Conservation (phyloP, 305 asterid genomes). For the Fraxinus nigra region DNA sequence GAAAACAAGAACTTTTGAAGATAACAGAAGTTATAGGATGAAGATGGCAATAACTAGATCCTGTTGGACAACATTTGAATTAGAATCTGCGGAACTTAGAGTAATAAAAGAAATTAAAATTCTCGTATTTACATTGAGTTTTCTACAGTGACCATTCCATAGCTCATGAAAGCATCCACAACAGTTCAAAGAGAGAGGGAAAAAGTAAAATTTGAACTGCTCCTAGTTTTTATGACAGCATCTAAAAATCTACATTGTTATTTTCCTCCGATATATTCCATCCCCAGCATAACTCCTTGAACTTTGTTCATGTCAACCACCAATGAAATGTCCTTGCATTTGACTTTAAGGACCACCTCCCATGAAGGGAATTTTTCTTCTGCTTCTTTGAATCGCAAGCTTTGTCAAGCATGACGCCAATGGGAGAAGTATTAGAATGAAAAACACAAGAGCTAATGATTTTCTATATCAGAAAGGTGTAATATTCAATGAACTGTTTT, state of each 20-base stretch:
- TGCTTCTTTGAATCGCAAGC: not conserved
- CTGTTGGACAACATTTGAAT: not conserved
- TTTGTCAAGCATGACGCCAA: not conserved
- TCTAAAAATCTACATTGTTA: not conserved
- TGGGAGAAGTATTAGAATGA: not conserved
- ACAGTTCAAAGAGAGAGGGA: not conserved
- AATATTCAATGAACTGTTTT: not conserved
- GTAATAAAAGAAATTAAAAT: not conserved
- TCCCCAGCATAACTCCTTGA: not conserved
- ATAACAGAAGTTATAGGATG: not conserved
- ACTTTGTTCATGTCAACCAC: not conserved
- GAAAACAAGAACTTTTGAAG: not conserved
- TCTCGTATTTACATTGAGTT: not conserved
- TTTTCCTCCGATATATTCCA: not conserved
- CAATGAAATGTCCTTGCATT: not conserved
- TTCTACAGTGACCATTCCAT: not conserved
- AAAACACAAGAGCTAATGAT: not conserved
- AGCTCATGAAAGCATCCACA: not conserved
- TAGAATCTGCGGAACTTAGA: not conserved
- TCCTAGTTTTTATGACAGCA: not conserved
- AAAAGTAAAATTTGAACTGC: not conserved
- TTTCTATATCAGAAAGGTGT: not conserved
- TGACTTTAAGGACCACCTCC: not conserved
- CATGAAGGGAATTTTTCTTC: not conserved
- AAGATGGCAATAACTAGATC: not conserved